A percentile compares a stretch with the other conserved stretches of the same genome.
These are phyloP conservation scores for Gracilaria vermiculophylla DNA, from an alignment of 23 red algal genomes.

Conservation along the genomic window DNA sequence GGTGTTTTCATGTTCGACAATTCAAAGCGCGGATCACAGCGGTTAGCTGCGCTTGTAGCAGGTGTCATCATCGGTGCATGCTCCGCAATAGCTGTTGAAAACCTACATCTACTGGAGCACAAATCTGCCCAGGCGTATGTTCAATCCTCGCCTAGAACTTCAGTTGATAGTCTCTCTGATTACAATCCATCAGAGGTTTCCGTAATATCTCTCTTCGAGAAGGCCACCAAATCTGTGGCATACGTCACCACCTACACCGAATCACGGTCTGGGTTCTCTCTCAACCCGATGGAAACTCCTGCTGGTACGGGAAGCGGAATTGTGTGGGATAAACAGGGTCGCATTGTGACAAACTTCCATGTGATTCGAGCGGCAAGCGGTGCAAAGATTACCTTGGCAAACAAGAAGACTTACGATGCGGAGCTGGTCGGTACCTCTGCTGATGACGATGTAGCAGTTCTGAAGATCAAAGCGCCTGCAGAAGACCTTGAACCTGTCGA, in stretches of 20 bases:
- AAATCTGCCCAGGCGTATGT: not conserved
- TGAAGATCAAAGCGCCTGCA: slow-evolving; percentile 75
- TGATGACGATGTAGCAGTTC: slow-evolving; percentile 95
- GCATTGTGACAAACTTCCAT: slow-evolving; percentile 97
- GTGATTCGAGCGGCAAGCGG: slow-evolving; percentile 81
- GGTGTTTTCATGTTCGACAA: not conserved
- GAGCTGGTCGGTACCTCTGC: slow-evolving; percentile 88
- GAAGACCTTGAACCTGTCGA: slow-evolving; percentile 78
- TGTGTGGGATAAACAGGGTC: slow-evolving; percentile 87
- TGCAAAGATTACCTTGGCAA: slow-evolving; percentile 84
- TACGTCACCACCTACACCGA: slow-evolving; percentile 88
- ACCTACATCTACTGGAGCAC: not conserved
- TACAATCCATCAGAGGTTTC: slow-evolving; percentile 63
- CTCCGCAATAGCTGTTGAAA: not conserved
- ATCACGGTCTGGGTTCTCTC: slow-evolving; percentile 52
- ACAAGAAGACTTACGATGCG: slow-evolving; percentile 79
- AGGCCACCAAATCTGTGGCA: slow-evolving; percentile 73
- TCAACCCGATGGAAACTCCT: slow-evolving; percentile 79
- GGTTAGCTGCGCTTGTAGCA: not conserved
- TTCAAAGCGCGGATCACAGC: not conserved
- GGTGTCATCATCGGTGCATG: not conserved
- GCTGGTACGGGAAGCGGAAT: slow-evolving; percentile 91
- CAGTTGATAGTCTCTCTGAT: slow-evolving; percentile 29
- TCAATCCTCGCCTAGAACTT: not conserved
- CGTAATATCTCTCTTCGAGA: slow-evolving; percentile 82